Base-by-base conservation (phyloP, 768 basidiomycete genomes). In the Mycena olivaceomarginata region DNA sequence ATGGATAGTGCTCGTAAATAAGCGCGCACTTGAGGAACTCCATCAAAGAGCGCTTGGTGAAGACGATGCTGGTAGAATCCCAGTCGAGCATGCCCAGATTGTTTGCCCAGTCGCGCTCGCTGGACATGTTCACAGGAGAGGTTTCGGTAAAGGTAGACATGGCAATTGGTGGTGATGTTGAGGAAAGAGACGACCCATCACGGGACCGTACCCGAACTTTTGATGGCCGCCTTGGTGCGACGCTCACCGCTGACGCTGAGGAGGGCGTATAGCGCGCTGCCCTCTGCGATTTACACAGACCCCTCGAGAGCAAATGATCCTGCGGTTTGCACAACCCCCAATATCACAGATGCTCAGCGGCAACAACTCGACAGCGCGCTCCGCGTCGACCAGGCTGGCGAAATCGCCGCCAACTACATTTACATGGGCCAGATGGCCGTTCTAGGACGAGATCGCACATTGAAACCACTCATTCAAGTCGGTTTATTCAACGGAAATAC, bases 321-420 rank as follows among this genome's bases (percentile, higher is more conserved):
- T 20, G 89, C 91, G 5, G 85, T 90, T 20, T 84, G 88, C 40
- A 86, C 89, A n/a, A 93, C 95, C 5, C 94, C 95, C 3, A 84
- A 88, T 80, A 84, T 96, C 57, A 86, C 91, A 2, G 77, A 83
- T 16, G 80, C 85, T 39, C 92, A 95, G 80, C 88, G 90, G 51
- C 75, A 86, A 20, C 83, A 83, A 12, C 85, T 97, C 69, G 92
- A 95, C 77, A 88, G 85, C 71, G 96, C 95, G 3, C 87, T 99
- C 64, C 91, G 98, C 15, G 96, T 99, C 25, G 98, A 99, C 86
- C 97, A 98, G 80, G 98, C 97, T 1, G 98, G 98, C 11, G 98
- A 99, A 85, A 89, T 98, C 53, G 98, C 97, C 0, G 98, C 98
- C 22, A 99, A 98, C 86, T 98, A 94, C 88, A 99, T 99, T 68